These are phyloP conservation scores for Mycena indigotica DNA, from an alignment of 768 basidiomycete species.

Conservation along the genomic window DNA sequence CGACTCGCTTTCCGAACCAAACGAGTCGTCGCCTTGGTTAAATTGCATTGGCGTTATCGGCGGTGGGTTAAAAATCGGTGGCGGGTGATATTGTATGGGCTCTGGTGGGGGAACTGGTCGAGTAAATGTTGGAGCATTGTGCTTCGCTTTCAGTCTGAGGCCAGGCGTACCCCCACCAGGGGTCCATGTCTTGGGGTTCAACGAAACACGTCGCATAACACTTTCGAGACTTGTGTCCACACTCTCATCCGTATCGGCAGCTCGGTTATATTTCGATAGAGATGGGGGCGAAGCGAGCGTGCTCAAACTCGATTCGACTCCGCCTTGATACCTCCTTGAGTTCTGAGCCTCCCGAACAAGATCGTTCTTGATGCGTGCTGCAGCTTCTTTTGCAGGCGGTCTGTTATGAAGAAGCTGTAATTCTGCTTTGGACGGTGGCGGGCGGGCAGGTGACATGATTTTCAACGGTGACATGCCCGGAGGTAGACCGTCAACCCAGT, in stretches of 20 bases:
- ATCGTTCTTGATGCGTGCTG: slow-evolving; percentile 65
- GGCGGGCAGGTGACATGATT: slow-evolving; percentile 58
- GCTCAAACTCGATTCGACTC: slow-evolving; percentile 66
- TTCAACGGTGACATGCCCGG: slow-evolving; percentile 61
- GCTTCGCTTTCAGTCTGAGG: slow-evolving; percentile 36
- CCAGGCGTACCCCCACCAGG: slow-evolving; percentile 24
- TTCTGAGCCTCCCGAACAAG: slow-evolving; percentile 57
- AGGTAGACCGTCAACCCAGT: slow-evolving; percentile 56
- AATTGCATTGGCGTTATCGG: slow-evolving; percentile 19
- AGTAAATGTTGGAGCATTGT: slow-evolving; percentile 16
- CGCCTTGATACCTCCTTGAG: slow-evolving; percentile 28
- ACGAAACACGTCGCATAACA: slow-evolving; percentile 66
- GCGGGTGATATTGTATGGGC: slow-evolving; percentile 10
- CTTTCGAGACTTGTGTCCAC: slow-evolving; percentile 66
- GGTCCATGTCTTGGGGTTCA: slow-evolving; percentile 39
- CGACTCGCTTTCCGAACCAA: slow-evolving; percentile 63
- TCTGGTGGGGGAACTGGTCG: background rate
- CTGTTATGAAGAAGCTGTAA: slow-evolving; percentile 52
- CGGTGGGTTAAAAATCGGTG: slow-evolving; percentile 12
- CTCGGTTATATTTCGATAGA: slow-evolving; percentile 62
- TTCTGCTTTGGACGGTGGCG: slow-evolving; percentile 50
- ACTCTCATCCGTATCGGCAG: slow-evolving; percentile 42
- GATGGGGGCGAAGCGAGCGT: slow-evolving; percentile 73
- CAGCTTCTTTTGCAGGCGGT: slow-evolving; percentile 75
- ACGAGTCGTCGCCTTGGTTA: slow-evolving; percentile 36